phyloP scores from a whole-genome alignment of 768 basidiomycete species.

The Boletus speciosus region DNA sequence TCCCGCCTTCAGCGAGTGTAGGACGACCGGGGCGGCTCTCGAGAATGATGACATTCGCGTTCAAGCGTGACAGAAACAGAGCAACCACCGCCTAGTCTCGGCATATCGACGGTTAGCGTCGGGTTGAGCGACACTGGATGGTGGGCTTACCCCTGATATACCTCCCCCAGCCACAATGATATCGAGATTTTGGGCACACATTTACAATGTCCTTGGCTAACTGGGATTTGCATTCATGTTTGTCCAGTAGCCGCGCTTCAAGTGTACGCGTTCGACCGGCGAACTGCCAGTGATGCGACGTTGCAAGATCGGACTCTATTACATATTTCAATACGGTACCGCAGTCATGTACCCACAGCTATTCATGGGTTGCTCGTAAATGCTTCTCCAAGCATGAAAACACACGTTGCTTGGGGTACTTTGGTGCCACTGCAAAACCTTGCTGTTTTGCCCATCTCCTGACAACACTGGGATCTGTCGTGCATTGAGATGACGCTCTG shows the following conservation, averaged over 20 bases:
- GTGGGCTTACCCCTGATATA: constrained; percentile 23
- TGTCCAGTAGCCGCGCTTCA: too few species aligned
- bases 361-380: constrained; percentile 1
- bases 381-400: constrained; percentile 59
- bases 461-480: constrained; percentile 51
- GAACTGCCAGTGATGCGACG: background rate
- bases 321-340: background rate
- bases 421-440: constrained; percentile 51
- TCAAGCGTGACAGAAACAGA: constrained; percentile 25
- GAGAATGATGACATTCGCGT: constrained; percentile 18
- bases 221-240: constrained; percentile 6
- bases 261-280: constrained; percentile 15
- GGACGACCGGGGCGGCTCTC: constrained; percentile 21
- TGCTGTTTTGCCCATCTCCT: constrained; percentile 55
- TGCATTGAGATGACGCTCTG: background rate
- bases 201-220: background rate
- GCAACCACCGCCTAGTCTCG: constrained; percentile 17
- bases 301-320: too few species aligned
- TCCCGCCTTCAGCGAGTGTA: constrained; percentile 19
- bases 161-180: constrained; percentile 30
- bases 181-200: constrained; percentile 17
- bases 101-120: background rate
- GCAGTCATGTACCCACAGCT: background rate
- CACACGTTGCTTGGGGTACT: constrained; percentile 56
- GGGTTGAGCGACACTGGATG: background rate